Base-by-base conservation (phyloP, 73 alveolate genomes). In the Effrenium voratum region DNA sequence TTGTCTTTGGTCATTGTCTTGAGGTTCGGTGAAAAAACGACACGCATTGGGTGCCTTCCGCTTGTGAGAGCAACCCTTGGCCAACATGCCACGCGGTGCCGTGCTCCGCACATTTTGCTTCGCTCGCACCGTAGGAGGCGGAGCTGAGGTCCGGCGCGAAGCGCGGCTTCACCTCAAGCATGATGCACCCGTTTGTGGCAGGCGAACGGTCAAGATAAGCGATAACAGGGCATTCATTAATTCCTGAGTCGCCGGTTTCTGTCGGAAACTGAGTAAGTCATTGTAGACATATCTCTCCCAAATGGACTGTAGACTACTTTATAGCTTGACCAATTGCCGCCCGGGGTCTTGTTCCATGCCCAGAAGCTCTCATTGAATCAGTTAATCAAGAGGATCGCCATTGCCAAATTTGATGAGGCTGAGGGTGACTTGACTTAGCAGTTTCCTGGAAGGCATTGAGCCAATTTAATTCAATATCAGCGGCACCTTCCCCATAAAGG, bases 81-180 rank as follows among this genome's bases (percentile, higher is more conserved):
- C 44, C 22, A 59, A 59, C 34, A 28, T 59, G n/a, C 73, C 73
- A 59, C 80, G 16, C 1, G 5, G 19, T 24, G 41, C 80, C 13
- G 80, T 19, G 80, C 46, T 32, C 80, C 19, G 80, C 36, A 26
- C 44, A 19, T 68, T 68, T 26, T 19, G n/a, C n/a, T n/a, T n/a
- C n/a, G n/a, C n/a, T n/a, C n/a, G n/a, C 70, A 13, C 84, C 95
- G 46, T 87, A 87, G 46, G 95, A 60, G 10, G 30, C 44, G 72
- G 95, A 87, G 36, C 41, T 87, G 52, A 87, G 85, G 41, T 87
- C 95, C 13, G 95, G 95, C 15, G 95, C 95, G 49, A 87, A 87
- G 72, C 80, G 79, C 16, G 95, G 41, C 5, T 50, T 8, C 13
- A 87, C 95, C 95, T 87, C 63, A 26, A 13, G 30, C 13, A 12